Evolutionary conservation across 352 stramenopile genomes (phyloP).

Genomic region (Pilasporangium apinafurcum): DNA sequence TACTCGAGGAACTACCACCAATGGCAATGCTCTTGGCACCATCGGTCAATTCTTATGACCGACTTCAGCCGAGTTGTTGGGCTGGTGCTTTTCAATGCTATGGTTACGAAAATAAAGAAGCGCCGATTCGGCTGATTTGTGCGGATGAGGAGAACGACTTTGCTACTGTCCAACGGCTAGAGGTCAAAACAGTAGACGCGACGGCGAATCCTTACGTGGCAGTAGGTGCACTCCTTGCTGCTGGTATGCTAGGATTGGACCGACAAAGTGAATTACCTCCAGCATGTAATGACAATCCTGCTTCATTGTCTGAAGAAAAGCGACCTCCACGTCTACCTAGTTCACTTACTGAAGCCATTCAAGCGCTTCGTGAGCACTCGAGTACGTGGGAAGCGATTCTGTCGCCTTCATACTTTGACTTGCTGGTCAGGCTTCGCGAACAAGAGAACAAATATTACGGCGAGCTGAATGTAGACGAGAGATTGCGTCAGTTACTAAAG

Average conservation of each 20-base stretch:
- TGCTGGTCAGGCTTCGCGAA: slow-evolving; percentile 9
- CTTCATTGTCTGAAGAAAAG: not conserved
- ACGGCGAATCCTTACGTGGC: slow-evolving; percentile 24
- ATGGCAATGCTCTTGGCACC: slow-evolving; percentile 18
- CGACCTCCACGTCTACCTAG: slow-evolving; percentile 8
- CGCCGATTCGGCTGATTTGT: slow-evolving; percentile 14
- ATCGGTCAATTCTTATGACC: slow-evolving; percentile 18
- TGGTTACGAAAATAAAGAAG: slow-evolving; percentile 26
- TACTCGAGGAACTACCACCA: slow-evolving; percentile 12
- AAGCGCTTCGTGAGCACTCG: not conserved
- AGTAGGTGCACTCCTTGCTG: slow-evolving; percentile 14
- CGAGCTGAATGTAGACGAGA: not conserved
- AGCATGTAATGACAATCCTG: slow-evolving; percentile 5
- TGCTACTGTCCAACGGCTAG: slow-evolving; percentile 9
- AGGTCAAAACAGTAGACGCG: slow-evolving; percentile 24
- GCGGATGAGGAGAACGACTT: not conserved
- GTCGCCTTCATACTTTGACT: slow-evolving; percentile 3
- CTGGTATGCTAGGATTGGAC: slow-evolving; percentile 11
- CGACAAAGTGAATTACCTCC: not conserved
- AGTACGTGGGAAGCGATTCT: slow-evolving; percentile 10
- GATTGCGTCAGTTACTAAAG: not conserved
- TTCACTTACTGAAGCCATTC: slow-evolving; percentile 13
- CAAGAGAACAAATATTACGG: slow-evolving; percentile 12
- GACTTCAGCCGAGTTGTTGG: slow-evolving; percentile 21
- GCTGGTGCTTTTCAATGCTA: slow-evolving; percentile 22